A percentile compares a stretch with the other conserved stretches of the same genome.
Conservation (phyloP, 306 rosid species). For the Corylus heterophylla region DNA sequence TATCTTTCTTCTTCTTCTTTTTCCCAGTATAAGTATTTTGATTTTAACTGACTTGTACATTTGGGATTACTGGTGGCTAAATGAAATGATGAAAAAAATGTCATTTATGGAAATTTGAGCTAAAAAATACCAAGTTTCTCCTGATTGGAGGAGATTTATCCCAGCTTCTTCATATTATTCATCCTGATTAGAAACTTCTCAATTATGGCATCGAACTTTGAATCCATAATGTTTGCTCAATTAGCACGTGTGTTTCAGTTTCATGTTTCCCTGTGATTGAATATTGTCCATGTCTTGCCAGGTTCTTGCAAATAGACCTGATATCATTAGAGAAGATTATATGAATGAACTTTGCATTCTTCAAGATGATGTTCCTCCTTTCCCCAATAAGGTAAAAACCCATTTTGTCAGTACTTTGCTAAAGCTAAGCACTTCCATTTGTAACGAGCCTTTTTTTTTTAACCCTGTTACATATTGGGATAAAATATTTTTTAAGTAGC, state of each 20-base stretch:
- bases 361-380: slow-evolving; percentile 97
- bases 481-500: slow-evolving; percentile 14
- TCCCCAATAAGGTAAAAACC: slow-evolving; percentile 77
- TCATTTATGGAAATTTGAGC: not conserved
- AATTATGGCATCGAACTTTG: not conserved
- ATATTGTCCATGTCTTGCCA: slow-evolving; percentile 41
- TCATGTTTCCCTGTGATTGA: slow-evolving; percentile 25
- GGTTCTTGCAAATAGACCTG: slow-evolving; percentile 99
- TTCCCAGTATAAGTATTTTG: not conserved
- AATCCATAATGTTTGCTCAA: not conserved
- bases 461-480: slow-evolving; percentile 3
- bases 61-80: not conserved
- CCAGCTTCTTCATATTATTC: not conserved
- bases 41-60: not conserved
- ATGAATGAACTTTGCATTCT: slow-evolving; percentile 99
- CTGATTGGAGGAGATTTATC: not conserved
- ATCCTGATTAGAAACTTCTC: not conserved
- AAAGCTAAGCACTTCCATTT: slow-evolving; percentile 14
- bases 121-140: not conserved
- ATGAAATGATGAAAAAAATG: not conserved
- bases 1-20: not conserved
- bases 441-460: slow-evolving; percentile 1
- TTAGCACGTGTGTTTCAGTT: not conserved
- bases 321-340: slow-evolving; percentile 97
- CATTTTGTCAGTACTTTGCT: slow-evolving; percentile 13